phyloP scores from a whole-genome alignment of 2,329 filamentous ascomycete species.

The Colletotrichum salicis region DNA sequence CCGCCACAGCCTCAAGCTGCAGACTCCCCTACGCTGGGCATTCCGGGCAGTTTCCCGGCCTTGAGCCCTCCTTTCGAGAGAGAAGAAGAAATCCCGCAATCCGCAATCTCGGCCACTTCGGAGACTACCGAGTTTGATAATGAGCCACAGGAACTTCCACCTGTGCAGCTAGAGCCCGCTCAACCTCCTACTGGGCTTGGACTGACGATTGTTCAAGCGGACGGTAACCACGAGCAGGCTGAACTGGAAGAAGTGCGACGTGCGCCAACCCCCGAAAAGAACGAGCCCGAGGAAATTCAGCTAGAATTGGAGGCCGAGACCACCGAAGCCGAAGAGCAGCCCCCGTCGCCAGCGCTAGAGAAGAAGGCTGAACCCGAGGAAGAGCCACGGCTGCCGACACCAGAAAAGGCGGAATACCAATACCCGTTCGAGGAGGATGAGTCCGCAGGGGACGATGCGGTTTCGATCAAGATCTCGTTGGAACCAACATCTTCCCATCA shows the following conservation, averaged over 20 bases:
- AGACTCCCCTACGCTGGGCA: slow-evolving; percentile 74
- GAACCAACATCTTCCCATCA: slow-evolving; percentile 45
- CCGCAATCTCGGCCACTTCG: slow-evolving; percentile 69
- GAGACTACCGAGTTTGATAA: slow-evolving; percentile 77
- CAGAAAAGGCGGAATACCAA: slow-evolving; percentile 54
- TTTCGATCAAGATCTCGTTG: slow-evolving; percentile 54
- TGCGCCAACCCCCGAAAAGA: not conserved
- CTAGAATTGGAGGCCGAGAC: not conserved
- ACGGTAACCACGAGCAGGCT: slow-evolving; percentile 25
- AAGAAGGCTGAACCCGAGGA: slow-evolving; percentile 22
- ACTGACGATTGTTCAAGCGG: slow-evolving; percentile 22
- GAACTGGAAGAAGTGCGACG: slow-evolving; percentile 36
- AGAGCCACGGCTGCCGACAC: slow-evolving; percentile 37
- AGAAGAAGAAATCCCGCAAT: slow-evolving; percentile 63
- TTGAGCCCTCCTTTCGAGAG: slow-evolving; percentile 49
- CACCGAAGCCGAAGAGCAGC: not conserved
- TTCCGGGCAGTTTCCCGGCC: slow-evolving; percentile 71
- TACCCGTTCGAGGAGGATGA: slow-evolving; percentile 64
- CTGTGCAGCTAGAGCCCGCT: slow-evolving; percentile 47
- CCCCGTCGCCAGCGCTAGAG: not conserved
- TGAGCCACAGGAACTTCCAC: slow-evolving; percentile 73
- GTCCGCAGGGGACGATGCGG: slow-evolving; percentile 45
- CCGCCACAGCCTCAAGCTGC: slow-evolving; percentile 38
- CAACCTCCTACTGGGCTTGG: slow-evolving; percentile 28
- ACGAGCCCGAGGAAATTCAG: not conserved